Percentiles rank a stretch among this genome's conserved stretches.
phyloP scores from a whole-genome alignment of 2,329 filamentous ascomycete species.

The Myriosclerotinia curreyana region DNA sequence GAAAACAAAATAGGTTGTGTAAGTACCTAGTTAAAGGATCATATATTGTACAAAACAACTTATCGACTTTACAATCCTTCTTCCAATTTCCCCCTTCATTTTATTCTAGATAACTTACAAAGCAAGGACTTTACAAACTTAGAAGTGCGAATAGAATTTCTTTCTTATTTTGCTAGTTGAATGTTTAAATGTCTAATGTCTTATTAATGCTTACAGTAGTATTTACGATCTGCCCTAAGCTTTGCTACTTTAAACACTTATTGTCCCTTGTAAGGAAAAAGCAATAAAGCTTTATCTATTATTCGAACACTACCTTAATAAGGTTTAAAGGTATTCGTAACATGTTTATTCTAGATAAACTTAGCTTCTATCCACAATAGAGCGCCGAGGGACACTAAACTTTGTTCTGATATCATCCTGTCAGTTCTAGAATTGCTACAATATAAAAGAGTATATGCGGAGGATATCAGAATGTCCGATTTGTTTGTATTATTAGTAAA shows the following conservation, averaged over 20 bases:
- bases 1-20: too few relatives aligned
- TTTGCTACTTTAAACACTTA: conserved; percentile 16
- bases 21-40: too few relatives aligned
- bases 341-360: conserved; percentile 2
- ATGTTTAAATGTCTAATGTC: too few relatives aligned
- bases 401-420: conserved; percentile 10
- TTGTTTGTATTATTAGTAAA: neutral
- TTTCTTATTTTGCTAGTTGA: conserved; percentile 1
- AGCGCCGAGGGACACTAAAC: conserved; percentile 1
- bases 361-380: neutral
- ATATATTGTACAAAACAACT: too few relatives aligned
- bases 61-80: too few relatives aligned
- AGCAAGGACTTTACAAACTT: conserved; percentile 2
- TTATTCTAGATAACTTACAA: too few relatives aligned
- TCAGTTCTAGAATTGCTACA: neutral
- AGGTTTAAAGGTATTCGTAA: conserved; percentile 10
- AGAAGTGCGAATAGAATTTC: conserved; percentile 10
- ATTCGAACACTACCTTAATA: neutral
- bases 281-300: conserved; percentile 10
- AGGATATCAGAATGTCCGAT: neutral
- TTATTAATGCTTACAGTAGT: conserved; percentile 12
- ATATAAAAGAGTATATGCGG: neutral
- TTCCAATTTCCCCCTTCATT: too few relatives aligned
- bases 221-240: conserved; percentile 20
- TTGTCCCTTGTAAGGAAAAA: conserved; percentile 2